Evolutionary conservation across 2,329 filamentous ascomycete genomes (phyloP), one percentile per base, ranked within the genome.

Genomic region (Xylariaceae sp.): DNA sequence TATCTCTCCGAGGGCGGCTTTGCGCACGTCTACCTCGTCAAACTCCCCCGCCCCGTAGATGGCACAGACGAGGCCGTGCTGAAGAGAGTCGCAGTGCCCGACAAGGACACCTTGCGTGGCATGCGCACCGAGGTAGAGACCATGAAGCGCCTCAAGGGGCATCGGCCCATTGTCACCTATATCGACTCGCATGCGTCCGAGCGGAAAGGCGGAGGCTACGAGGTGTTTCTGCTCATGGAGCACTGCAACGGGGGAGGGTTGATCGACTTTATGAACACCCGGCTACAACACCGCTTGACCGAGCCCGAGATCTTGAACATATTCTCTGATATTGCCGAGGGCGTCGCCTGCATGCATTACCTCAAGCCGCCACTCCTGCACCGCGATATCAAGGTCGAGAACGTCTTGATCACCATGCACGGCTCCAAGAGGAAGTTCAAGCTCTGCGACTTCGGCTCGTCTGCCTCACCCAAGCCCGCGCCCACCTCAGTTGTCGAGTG

Each of bases 181-280:
- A 92, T 97, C 70, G 94, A 99, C 76, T 97, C 93, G 60, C 94
- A 99, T 73, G 94, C 94, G 36, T 97, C 91, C 14, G 92, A 97
- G 73, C 77, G 97, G 63, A 87, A 89, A 64, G 90, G 89, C 47
- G 92, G 92, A 40, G 94, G 94, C 53, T 99, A 96, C 71, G 94
- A 99, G 76, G 94, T 99, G 53, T 99, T 99, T 66, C 72, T 99
- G 66, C 85, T 99, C 59, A 99, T 99, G 94, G 94, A 99, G 70
- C 97, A 87, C 72, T 99, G 94, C 75, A 85, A 88, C 65, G 94
- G 94, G 46, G 94, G 94, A 59, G 93, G 94, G 34, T 75, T 99
- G 68, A 99, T 99, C 69, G 94, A 99, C 74, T 99, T 97, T 70
- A 99, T 99, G 94, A 99, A 99, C 73, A 99, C 94, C 34, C 84